Base-by-base conservation (phyloP, 192 early-diverging fungal species). In the Gaertneriomyces semiglobifer region DNA sequence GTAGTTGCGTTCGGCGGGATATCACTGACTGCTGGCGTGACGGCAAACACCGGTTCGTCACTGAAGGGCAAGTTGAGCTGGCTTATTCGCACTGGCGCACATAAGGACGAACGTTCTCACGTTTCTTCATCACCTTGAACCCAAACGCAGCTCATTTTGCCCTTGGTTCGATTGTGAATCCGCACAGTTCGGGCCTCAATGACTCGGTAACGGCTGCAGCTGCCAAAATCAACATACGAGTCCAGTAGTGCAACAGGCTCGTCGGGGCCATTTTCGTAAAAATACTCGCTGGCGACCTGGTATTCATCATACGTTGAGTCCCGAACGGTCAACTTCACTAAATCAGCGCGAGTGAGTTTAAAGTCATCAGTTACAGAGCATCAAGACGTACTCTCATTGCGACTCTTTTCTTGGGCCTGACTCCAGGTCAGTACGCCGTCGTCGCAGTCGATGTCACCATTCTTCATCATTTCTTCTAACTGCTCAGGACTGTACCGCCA, bases 61-160 rank as follows among this genome's bases (percentile, higher is more conserved):
- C 70, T 81, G 3, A 73, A 40, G 0, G 6, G 14, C 39, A 61
- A 12, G 7, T 14, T 11, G 40, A 7, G 25, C 42, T 59, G 44
- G 25, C 25, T 33, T 33, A 33, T 33, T 33, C 25, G 25, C 25
- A 33, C 25, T 33, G 25, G 25, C 1, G 25, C 25, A 33, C 25
- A 2, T 33, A 33, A 33, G 25, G 25, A 33, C 25, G n/a, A 33
- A 33, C 25, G 25, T 33, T 33, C 25, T 33, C 25, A 33, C 25
- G 25, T 33, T 33, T 33, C 25, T 33, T 33, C 25, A 33, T 33
- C 25, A 33, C 25, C 25, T 33, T 33, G 12, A 57, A 77, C 77
- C 83, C 83, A 84, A 0, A 84, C 79, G 62, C 83, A 84, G 1
- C 79, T 73, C 75, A 84, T 78, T 61, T 77, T 84, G 12, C 83